Evolutionary conservation across 2,329 filamentous ascomycete species (phyloP).

Genomic region (Clonostachys byssicola): DNA sequence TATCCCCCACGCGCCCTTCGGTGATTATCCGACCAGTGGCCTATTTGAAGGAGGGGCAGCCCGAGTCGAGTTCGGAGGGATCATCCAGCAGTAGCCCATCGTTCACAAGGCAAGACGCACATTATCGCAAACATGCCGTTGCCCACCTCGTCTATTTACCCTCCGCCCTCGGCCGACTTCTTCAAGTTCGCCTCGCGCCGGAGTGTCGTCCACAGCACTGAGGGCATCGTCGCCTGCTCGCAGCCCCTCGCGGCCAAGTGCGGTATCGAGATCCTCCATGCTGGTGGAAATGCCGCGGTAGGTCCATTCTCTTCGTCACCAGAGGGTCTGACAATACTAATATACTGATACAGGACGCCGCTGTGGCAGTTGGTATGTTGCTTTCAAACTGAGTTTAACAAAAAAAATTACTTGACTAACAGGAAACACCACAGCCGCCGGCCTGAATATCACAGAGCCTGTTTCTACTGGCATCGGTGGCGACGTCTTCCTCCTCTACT

Average conservation of each 20-base stretch:
- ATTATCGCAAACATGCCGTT: conserved; percentile 35
- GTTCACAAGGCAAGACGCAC: not conserved
- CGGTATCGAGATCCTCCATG: conserved; percentile 77
- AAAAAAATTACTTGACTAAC: not conserved
- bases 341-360: conserved; percentile 67
- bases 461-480: conserved; percentile 92
- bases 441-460: conserved; percentile 89
- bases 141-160: conserved; percentile 39
- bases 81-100: too few species aligned
- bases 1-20: too few species aligned
- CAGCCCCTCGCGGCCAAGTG: conserved; percentile 88
- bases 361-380: conserved; percentile 76
- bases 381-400: not conserved
- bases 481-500: conserved; percentile 95
- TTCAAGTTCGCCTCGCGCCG: conserved; percentile 71
- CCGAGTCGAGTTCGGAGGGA: too few species aligned
- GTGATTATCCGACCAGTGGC: too few species aligned
- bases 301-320: conserved; percentile 23
- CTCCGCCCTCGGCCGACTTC: conserved; percentile 43
- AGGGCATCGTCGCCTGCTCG: conserved; percentile 85
- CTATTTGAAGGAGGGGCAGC: too few species aligned
- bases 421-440: conserved; percentile 60
- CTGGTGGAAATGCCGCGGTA: conserved; percentile 91
- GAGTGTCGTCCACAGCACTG: conserved; percentile 89
- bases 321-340: not conserved